phyloP scores from a whole-genome alignment of 208 protist genomes.

The Leishmania tropica region DNA sequence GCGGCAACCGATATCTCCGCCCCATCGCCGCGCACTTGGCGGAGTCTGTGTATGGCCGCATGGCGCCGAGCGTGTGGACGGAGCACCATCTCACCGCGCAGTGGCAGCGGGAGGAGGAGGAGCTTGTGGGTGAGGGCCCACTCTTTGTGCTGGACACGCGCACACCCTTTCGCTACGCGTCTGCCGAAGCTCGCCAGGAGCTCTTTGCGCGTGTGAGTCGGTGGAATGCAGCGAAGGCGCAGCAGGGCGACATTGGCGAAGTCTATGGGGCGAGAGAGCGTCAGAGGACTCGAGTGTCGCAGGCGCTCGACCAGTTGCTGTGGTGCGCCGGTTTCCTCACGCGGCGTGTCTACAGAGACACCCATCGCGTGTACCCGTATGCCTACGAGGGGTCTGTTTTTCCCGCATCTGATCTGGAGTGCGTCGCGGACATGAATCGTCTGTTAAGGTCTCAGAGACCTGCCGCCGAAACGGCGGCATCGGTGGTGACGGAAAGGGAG shows the following conservation, averaged over 20 bases:
- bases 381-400: constrained; percentile 63
- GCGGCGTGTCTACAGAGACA: constrained; percentile 6
- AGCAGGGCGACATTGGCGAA: constrained; percentile 1
- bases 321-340: constrained; percentile 29
- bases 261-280: neutral
- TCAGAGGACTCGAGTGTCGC: neutral
- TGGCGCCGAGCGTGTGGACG: constrained; percentile 45
- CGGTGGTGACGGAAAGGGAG: neutral
- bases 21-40: constrained; percentile 50
- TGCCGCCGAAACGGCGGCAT: neutral
- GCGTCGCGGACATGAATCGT: constrained; percentile 31
- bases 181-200: constrained; percentile 60
- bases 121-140: constrained; percentile 14
- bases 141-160: constrained; percentile 44
- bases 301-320: constrained; percentile 22
- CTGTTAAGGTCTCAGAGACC: constrained; percentile 1
- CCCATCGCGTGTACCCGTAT: constrained; percentile 13
- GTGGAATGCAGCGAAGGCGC: constrained; percentile 37
- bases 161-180: constrained; percentile 52
- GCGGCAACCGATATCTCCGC: constrained; percentile 45
- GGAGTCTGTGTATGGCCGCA: constrained; percentile 35
- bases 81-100: constrained; percentile 76
- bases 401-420: constrained; percentile 59
- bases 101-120: constrained; percentile 59
- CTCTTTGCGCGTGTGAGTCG: constrained; percentile 49